Evolutionary conservation across 495 filamentous ascomycete genomes (phyloP).

Genomic region (Rhizodiscina lignyota): DNA sequence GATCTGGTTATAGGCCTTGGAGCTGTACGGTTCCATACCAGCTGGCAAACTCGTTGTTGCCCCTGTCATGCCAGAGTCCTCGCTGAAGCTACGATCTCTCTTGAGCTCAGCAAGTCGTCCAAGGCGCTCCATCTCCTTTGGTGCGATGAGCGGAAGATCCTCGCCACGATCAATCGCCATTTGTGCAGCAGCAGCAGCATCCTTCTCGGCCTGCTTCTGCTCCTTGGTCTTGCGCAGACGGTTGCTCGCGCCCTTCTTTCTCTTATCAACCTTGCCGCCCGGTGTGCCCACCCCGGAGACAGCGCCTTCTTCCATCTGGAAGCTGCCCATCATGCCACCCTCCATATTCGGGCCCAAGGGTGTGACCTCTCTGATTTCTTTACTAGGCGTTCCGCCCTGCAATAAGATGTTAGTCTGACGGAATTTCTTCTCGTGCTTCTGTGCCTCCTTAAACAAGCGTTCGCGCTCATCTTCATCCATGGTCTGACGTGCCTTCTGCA

Average conservation of each 20-base stretch:
- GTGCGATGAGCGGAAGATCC: constrained; percentile 44
- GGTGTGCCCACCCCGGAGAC: background rate
- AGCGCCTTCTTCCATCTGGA: constrained; percentile 47
- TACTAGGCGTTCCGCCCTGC: constrained; percentile 66
- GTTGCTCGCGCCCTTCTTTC: constrained; percentile 34
- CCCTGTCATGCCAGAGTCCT: constrained; percentile 48
- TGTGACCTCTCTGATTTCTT: constrained; percentile 60
- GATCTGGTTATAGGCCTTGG: constrained; percentile 89
- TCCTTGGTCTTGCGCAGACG: constrained; percentile 63
- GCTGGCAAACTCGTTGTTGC: constrained; percentile 4
- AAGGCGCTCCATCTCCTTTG: constrained; percentile 45
- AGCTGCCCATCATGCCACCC: constrained; percentile 75
- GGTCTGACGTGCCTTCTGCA: constrained; percentile 54
- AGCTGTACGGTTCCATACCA: constrained; percentile 46
- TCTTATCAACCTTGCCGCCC: background rate
- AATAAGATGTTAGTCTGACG: constrained; percentile 67
- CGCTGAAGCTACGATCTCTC: constrained; percentile 7
- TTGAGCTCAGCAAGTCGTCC: constrained; percentile 28
- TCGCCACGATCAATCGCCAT: constrained; percentile 71
- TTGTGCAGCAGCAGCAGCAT: constrained; percentile 76
- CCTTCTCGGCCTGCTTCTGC: constrained; percentile 91
- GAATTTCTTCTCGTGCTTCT: constrained; percentile 75
- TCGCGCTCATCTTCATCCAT: constrained; percentile 63
- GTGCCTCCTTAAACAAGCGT: constrained; percentile 62
- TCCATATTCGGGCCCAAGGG: constrained; percentile 68